Percentiles rank a stretch among this genome's conserved stretches.
These are phyloP conservation scores for Musa balbisiana DNA, from an alignment of 202 grass and related monocot genomes.

Conservation along the genomic window DNA sequence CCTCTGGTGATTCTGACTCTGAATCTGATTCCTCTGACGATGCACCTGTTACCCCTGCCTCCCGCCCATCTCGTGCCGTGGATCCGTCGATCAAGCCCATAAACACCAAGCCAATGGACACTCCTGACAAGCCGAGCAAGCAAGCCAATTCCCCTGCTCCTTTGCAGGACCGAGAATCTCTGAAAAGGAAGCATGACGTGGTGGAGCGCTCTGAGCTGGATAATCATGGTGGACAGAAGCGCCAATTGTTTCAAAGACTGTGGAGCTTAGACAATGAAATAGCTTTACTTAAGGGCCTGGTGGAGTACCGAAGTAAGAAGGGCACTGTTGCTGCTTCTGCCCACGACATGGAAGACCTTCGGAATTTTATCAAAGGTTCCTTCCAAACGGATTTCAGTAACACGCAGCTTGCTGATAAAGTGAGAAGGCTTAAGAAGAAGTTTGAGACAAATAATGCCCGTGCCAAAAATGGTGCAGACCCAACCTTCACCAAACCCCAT, in stretches of 20 bases:
- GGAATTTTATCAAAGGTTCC: slow-evolving; percentile 17
- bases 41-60: background rate
- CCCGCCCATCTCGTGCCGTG: slow-evolving; percentile 25
- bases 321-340: slow-evolving; percentile 22
- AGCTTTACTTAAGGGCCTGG: slow-evolving; percentile 38
- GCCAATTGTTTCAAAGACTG: slow-evolving; percentile 21
- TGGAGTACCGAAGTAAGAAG: slow-evolving; percentile 31
- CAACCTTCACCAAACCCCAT: slow-evolving; percentile 31
- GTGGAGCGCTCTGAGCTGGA: background rate
- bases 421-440: slow-evolving; percentile 18
- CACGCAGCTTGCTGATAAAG: slow-evolving; percentile 37
- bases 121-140: slow-evolving; percentile 7
- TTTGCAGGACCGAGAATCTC: background rate
- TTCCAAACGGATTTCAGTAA: slow-evolving; percentile 24
- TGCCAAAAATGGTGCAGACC: slow-evolving; percentile 26
- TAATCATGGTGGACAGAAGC: slow-evolving; percentile 33
- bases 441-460: background rate
- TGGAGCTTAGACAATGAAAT: slow-evolving; percentile 52
- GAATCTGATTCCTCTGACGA: slow-evolving; percentile 12
- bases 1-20: background rate
- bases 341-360: slow-evolving; percentile 35
- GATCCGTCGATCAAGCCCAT: slow-evolving; percentile 55
- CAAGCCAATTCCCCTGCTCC: background rate
- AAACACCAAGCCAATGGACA: slow-evolving; percentile 54
- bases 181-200: background rate